These are phyloP conservation scores for Sisymbrium altissimum DNA, from an alignment of 345 rosid species.

Conservation along the genomic window DNA sequence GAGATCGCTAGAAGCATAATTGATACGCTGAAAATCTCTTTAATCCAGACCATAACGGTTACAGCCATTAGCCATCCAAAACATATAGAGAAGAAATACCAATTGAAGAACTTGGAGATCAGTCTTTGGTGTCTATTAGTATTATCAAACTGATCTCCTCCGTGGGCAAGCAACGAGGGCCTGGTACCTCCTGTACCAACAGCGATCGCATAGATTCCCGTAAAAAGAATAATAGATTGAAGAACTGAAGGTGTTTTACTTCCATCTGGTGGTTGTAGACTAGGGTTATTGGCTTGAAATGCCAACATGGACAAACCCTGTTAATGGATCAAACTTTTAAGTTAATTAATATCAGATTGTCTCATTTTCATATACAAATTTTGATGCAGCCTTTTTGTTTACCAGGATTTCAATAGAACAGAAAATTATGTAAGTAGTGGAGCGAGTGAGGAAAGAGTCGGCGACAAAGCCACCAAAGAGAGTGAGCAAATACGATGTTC, in stretches of 20 bases:
- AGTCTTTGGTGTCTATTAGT: constrained; percentile 24
- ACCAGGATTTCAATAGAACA: constrained; percentile 44
- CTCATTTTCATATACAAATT: background rate
- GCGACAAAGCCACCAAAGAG: constrained; percentile 49
- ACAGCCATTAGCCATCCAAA: constrained; percentile 44
- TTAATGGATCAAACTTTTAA: background rate
- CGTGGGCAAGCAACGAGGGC: constrained; percentile 50
- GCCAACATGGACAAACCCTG: constrained; percentile 51
- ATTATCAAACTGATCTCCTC: constrained; percentile 57
- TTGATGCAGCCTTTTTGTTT: background rate
- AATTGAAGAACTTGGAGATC: constrained; percentile 53
- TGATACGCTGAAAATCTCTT: constrained; percentile 42
- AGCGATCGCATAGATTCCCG: constrained; percentile 48
- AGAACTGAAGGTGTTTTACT: constrained; percentile 22
- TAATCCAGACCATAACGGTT: constrained; percentile 48
- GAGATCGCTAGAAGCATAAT: constrained; percentile 28
- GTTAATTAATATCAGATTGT: background rate
- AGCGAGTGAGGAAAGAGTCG: constrained; percentile 51
- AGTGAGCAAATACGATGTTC: constrained; percentile 53
- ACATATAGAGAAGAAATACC: constrained; percentile 52
- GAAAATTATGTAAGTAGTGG: constrained; percentile 39
- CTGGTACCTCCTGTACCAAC: constrained; percentile 51
- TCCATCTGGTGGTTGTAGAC: constrained; percentile 41
- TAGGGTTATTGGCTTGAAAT: constrained; percentile 41
- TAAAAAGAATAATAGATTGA: constrained; percentile 42